Evolutionary conservation across 1,284 basidiomycete genomes (phyloP).

Genomic region (Microbotryomycetes sp.): DNA sequence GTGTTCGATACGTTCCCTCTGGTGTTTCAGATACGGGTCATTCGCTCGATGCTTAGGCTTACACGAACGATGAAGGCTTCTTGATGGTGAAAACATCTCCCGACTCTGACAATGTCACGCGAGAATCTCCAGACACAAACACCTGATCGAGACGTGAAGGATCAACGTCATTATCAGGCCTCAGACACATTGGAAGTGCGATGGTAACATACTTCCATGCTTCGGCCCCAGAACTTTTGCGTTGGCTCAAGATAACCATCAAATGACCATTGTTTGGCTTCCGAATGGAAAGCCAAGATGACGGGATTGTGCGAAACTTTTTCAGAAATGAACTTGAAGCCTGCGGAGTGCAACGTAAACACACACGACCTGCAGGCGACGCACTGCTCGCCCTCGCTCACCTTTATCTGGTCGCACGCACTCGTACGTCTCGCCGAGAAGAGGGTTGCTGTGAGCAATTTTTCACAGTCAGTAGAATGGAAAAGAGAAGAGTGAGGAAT

Average conservation of each 20-base stretch:
- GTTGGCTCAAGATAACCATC: conserved; percentile 62
- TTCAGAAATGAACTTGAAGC: conserved; percentile 67
- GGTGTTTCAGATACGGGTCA: too few species aligned
- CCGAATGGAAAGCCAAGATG: conserved; percentile 73
- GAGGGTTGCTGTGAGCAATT: conserved; percentile 58
- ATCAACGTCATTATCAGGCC: background rate
- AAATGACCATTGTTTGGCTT: conserved; percentile 58
- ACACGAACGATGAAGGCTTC: conserved; percentile 76
- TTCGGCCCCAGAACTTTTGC: conserved; percentile 76
- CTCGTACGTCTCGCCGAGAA: conserved; percentile 84
- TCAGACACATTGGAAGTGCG: background rate
- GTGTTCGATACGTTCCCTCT: too few species aligned
- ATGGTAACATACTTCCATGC: conserved; percentile 35
- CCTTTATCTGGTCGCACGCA: conserved; percentile 53
- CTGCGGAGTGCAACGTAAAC: conserved; percentile 35
- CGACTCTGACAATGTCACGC: conserved; percentile 25
- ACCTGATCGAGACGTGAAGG: background rate
- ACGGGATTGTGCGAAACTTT: conserved; percentile 79
- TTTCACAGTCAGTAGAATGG: background rate
- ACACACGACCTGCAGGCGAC: background rate
- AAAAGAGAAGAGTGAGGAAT: background rate
- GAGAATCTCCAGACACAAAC: conserved; percentile 23
- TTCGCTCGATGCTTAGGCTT: too few species aligned
- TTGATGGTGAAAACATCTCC: conserved; percentile 33
- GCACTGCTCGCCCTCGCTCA: too few species aligned